These are phyloP conservation scores for Rhodomyrtus psidioides DNA, from an alignment of 441 rosid species.

Conservation along the genomic window DNA sequence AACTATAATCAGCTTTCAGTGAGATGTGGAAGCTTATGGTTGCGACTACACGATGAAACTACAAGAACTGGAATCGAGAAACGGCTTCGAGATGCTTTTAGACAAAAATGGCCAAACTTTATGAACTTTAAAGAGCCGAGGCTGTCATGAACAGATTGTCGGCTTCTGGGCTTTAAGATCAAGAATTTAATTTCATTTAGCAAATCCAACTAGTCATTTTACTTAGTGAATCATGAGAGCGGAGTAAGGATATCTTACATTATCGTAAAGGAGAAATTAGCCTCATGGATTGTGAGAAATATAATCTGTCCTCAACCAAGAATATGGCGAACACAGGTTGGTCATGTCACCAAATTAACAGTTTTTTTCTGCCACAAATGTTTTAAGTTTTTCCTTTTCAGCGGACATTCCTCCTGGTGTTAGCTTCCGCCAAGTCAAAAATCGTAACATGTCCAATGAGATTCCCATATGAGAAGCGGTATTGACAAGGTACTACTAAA, in stretches of 20 bases:
- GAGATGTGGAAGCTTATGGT: neutral
- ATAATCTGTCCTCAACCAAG: neutral
- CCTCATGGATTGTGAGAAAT: neutral
- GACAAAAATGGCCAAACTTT: neutral
- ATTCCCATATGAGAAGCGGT: neutral
- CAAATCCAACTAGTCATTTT: neutral
- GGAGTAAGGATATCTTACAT: neutral
- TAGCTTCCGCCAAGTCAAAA: neutral
- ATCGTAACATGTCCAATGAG: neutral
- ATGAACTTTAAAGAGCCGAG: neutral
- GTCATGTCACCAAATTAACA: neutral
- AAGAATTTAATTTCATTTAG: neutral
- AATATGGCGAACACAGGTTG: neutral
- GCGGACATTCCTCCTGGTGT: neutral
- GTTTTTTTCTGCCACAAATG: neutral
- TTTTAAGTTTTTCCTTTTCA: neutral
- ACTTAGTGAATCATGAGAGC: neutral
- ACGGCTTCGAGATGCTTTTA: neutral
- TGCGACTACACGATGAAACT: neutral
- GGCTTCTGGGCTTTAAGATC: neutral
- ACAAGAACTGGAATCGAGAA: neutral
- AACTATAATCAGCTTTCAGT: neutral
- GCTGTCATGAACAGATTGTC: neutral
- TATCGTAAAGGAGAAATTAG: neutral
- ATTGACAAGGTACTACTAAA: neutral